phyloP scores from a whole-genome alignment of 768 basidiomycete species.

The Mycena floridula region DNA sequence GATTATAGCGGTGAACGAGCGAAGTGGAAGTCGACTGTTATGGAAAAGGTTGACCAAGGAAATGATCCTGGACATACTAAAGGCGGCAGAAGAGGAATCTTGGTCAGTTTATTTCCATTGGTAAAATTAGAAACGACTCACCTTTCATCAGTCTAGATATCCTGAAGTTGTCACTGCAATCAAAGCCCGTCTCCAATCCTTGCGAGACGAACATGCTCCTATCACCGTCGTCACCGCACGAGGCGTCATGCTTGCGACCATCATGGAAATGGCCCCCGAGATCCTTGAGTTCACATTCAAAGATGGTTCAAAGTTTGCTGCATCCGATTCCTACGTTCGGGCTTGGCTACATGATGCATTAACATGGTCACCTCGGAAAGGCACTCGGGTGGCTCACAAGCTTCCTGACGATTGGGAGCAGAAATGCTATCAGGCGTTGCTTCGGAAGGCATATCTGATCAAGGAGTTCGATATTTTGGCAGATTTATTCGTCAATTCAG shows the following conservation, averaged over 20 bases:
- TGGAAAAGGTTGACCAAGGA: slow-evolving; percentile 6
- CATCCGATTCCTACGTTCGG: slow-evolving; percentile 18
- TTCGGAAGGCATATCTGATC: slow-evolving; percentile 19
- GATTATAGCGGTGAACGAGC: slow-evolving; percentile 12
- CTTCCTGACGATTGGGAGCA: slow-evolving; percentile 23
- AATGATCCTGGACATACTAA: slow-evolving; percentile 7
- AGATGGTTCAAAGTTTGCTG: slow-evolving; percentile 21
- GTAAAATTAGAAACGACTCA: not conserved
- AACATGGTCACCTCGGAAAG: slow-evolving; percentile 17
- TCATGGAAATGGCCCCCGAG: slow-evolving; percentile 16
- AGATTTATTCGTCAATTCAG: slow-evolving; percentile 23
- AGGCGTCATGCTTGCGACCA: slow-evolving; percentile 22
- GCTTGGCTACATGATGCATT: slow-evolving; percentile 14
- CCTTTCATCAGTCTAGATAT: slow-evolving; percentile 6
- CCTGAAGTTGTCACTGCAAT: slow-evolving; percentile 14
- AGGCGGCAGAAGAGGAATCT: slow-evolving; percentile 13
- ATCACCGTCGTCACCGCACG: slow-evolving; percentile 19
- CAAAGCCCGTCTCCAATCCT: slow-evolving; percentile 7
- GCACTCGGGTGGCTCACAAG: slow-evolving; percentile 29
- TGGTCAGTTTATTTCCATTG: slow-evolving; percentile 6
- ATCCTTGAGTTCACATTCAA: slow-evolving; percentile 17
- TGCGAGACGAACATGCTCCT: slow-evolving; percentile 15
- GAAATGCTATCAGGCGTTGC: slow-evolving; percentile 6
- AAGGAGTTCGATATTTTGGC: slow-evolving; percentile 19
- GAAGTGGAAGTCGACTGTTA: slow-evolving; percentile 12